These are phyloP conservation scores for Phialemonium atrogriseum DNA, from an alignment of 2,329 filamentous ascomycete genomes.

Conservation along the genomic window DNA sequence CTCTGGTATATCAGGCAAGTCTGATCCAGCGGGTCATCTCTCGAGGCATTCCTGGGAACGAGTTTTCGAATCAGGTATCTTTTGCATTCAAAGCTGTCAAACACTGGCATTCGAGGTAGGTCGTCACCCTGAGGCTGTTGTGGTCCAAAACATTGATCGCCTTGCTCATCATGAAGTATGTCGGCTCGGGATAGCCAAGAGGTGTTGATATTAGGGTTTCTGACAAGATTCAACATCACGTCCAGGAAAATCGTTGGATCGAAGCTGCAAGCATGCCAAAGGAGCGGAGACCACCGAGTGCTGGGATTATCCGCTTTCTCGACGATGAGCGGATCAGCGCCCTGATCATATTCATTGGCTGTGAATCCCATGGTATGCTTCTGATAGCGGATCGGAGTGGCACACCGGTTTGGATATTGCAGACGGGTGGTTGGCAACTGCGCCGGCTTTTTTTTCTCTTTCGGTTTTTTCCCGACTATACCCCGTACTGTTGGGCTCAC, in stretches of 20 bases:
- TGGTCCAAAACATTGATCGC: conserved; percentile 15
- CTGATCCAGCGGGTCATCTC: conserved; percentile 71
- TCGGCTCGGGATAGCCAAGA: conserved; percentile 73
- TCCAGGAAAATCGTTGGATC: conserved; percentile 51
- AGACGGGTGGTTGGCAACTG: too few relatives aligned
- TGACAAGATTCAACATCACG: conserved; percentile 67
- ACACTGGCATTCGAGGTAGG: conserved; percentile 30
- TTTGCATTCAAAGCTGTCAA: conserved; percentile 37
- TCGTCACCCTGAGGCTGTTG: conserved; percentile 1
- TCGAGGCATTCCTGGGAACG: conserved; percentile 70
- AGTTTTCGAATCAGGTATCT: conserved; percentile 67
- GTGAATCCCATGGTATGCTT: conserved; percentile 29
- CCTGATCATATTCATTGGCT: conserved; percentile 23
- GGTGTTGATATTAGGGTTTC: conserved; percentile 74
- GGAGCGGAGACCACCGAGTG: conserved; percentile 44
- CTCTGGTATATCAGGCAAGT: conserved; percentile 65
- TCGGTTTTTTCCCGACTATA: too few relatives aligned
- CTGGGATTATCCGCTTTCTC: conserved; percentile 21
- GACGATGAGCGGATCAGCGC: conserved; percentile 22
- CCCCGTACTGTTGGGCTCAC: too few relatives aligned
- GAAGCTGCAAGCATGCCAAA: conserved; percentile 53
- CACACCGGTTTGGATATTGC: too few relatives aligned
- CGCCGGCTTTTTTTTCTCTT: too few relatives aligned
- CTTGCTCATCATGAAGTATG: conserved; percentile 50
- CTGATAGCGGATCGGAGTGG: too few relatives aligned